A percentile compares a stretch with the other conserved stretches of the same genome.
Evolutionary conservation across 495 filamentous ascomycete species (phyloP).

Genomic region (Daldinia bambusicola): DNA sequence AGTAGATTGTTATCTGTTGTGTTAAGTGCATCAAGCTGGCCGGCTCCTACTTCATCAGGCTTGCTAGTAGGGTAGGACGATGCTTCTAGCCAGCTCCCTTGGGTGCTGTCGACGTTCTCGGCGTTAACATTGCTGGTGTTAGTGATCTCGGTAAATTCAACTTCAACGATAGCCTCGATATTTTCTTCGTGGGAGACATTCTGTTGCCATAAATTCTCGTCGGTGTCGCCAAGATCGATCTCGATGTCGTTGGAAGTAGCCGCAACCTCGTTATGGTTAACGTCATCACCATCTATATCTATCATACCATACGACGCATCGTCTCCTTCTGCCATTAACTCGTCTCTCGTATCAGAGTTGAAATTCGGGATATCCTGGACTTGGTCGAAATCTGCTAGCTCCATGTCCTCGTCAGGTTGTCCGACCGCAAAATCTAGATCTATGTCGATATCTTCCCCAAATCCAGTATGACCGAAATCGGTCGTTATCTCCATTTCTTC

Average conservation of each 20-base stretch:
- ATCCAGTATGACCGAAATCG: slow-evolving; percentile 52
- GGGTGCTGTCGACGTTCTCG: slow-evolving; percentile 12
- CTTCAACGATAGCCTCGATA: slow-evolving; percentile 47
- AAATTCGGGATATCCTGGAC: slow-evolving; percentile 42
- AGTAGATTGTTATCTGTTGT: neutral
- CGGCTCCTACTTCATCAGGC: slow-evolving; percentile 7
- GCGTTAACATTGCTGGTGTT: slow-evolving; percentile 33
- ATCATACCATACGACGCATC: slow-evolving; percentile 52
- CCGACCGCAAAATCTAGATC: slow-evolving; percentile 74
- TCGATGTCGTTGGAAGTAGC: slow-evolving; percentile 44
- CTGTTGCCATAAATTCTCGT: slow-evolving; percentile 42
- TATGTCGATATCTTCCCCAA: slow-evolving; percentile 77
- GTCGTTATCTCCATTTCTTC: slow-evolving; percentile 67
- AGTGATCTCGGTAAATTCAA: slow-evolving; percentile 38
- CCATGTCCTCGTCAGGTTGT: slow-evolving; percentile 70
- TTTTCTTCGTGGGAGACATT: slow-evolving; percentile 34
- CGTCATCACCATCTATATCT: slow-evolving; percentile 54
- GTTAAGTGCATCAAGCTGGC: neutral
- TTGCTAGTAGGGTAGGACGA: slow-evolving; percentile 17
- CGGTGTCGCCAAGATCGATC: slow-evolving; percentile 42
- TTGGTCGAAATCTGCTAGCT: slow-evolving; percentile 61
- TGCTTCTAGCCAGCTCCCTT: slow-evolving; percentile 48
- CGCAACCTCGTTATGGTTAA: slow-evolving; percentile 44
- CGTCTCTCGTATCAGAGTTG: slow-evolving; percentile 50
- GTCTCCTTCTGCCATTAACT: slow-evolving; percentile 61